Percentiles rank a stretch among this genome's conserved stretches.
These are phyloP conservation scores for Cercospora sesami DNA, from an alignment of 2,329 filamentous ascomycete genomes.

Conservation along the genomic window DNA sequence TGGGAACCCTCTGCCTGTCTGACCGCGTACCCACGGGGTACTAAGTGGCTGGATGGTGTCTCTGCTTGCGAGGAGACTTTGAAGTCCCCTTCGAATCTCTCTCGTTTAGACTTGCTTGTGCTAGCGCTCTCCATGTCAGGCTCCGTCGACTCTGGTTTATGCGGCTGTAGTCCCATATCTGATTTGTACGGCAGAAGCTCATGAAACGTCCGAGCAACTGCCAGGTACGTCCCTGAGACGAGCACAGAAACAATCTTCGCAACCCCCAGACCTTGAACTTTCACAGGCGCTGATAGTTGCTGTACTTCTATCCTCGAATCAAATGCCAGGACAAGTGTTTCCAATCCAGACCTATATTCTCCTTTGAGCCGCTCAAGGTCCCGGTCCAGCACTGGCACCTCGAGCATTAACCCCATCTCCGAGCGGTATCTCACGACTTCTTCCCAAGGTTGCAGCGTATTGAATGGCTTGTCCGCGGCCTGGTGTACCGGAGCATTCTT, in stretches of 20 bases:
- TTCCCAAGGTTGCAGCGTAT: constrained; percentile 20
- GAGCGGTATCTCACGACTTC: constrained; percentile 27
- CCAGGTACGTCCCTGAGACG: constrained; percentile 23
- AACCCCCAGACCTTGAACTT: neutral
- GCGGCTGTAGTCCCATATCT: neutral
- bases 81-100: neutral
- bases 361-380: constrained; percentile 7
- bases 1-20: neutral
- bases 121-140: neutral
- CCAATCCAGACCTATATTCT: constrained; percentile 10
- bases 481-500: constrained; percentile 13
- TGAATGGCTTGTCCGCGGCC: constrained; percentile 22
- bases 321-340: neutral
- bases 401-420: constrained; percentile 23
- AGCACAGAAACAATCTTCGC: constrained; percentile 17
- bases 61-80: neutral
- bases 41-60: neutral
- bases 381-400: constrained; percentile 19
- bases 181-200: neutral
- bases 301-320: constrained; percentile 24
- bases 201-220: constrained; percentile 4
- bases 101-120: neutral
- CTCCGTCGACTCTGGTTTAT: neutral
- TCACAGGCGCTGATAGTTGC: constrained; percentile 2
- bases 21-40: neutral